These are phyloP conservation scores for Sordariomycetes sp. DNA, from an alignment of 2,329 filamentous ascomycete species.

Conservation along the genomic window DNA sequence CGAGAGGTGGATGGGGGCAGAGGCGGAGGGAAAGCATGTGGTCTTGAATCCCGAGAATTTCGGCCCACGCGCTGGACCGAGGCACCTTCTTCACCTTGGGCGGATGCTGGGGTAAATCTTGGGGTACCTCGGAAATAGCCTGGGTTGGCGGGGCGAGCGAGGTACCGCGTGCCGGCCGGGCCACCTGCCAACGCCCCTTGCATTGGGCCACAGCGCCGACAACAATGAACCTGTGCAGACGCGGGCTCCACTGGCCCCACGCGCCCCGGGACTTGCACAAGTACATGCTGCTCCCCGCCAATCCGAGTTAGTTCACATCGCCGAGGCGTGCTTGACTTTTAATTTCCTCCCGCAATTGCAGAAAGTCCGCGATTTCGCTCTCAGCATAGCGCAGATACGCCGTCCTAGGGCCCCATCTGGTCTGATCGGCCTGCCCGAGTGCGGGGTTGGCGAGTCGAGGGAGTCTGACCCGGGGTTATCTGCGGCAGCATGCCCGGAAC, in stretches of 20 bases:
- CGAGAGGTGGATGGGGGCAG: not conserved
- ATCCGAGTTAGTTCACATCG: conserved; percentile 1
- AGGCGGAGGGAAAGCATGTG: not conserved
- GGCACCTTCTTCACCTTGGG: not conserved
- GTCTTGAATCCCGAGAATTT: not conserved
- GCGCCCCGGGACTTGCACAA: not conserved
- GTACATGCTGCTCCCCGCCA: not conserved
- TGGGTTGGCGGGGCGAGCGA: not conserved
- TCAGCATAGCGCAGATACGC: too few species aligned
- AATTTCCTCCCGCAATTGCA: not conserved
- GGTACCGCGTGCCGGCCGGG: not conserved
- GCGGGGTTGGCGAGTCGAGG: not conserved
- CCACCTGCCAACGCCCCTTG: not conserved
- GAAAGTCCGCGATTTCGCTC: not conserved
- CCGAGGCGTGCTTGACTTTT: conserved; percentile 1
- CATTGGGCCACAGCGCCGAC: not conserved
- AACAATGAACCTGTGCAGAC: not conserved
- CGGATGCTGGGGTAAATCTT: not conserved
- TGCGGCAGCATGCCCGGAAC: too few species aligned
- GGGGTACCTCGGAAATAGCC: not conserved
- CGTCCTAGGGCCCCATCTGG: not conserved
- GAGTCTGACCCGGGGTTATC: not conserved
- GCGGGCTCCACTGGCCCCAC: not conserved
- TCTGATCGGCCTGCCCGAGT: not conserved
- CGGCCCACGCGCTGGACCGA: not conserved